phyloP scores from a whole-genome alignment of 805 yeast genomes.

The Schwanniomyces vanrijiae region DNA sequence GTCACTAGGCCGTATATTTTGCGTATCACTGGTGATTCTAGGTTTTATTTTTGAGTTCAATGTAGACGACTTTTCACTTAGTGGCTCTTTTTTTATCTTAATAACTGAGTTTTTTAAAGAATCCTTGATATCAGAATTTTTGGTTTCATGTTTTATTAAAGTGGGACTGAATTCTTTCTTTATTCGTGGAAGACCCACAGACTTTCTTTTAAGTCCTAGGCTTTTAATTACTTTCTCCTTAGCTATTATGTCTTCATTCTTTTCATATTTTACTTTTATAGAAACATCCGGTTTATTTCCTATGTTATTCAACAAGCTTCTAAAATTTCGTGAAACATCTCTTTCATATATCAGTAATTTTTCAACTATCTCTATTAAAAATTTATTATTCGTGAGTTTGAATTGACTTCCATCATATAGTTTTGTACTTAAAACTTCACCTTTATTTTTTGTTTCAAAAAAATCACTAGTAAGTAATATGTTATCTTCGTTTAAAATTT shows the following conservation, averaged over 20 bases:
- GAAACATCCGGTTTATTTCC: neutral
- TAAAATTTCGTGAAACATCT: slow-evolving; percentile 30
- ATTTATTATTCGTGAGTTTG: slow-evolving; percentile 23
- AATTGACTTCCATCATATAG: slow-evolving; percentile 21
- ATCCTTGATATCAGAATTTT: neutral
- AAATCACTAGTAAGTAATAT: slow-evolving; percentile 36
- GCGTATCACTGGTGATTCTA: no score
- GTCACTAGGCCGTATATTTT: no score
- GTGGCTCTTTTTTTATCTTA: neutral
- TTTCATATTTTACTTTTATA: neutral
- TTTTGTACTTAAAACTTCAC: slow-evolving; percentile 15
- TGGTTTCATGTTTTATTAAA: neutral
- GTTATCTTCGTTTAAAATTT: slow-evolving; percentile 37
- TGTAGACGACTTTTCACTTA: no score
- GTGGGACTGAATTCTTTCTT: neutral
- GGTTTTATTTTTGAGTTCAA: neutral
- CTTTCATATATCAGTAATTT: slow-evolving; percentile 33
- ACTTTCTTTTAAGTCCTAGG: neutral
- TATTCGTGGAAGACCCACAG: neutral
- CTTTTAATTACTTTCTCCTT: neutral
- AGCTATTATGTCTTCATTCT: neutral
- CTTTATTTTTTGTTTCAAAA: slow-evolving; percentile 18
- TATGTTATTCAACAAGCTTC: neutral
- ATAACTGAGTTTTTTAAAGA: no score
- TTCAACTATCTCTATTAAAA: slow-evolving; percentile 31